Conservation (phyloP, 2,329 filamentous ascomycete species). For the Fusarium drepaniforme region DNA sequence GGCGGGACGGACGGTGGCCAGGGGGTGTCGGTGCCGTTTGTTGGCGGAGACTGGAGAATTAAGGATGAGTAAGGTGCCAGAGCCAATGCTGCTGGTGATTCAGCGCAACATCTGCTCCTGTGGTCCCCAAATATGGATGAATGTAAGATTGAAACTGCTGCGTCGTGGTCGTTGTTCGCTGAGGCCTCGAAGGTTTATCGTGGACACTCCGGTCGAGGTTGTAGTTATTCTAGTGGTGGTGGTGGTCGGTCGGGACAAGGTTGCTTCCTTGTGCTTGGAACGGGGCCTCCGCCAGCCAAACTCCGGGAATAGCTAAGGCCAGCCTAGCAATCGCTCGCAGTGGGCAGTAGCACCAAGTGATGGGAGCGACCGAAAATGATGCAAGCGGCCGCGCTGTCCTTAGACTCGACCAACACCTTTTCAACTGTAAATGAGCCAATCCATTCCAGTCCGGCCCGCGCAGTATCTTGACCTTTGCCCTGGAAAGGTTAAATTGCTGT, state of each 20-base stretch:
- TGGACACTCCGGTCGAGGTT: constrained; percentile 31
- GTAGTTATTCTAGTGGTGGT: constrained; percentile 15
- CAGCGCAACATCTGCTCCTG: neutral
- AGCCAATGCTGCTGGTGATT: constrained; percentile 20
- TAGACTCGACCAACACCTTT: constrained; percentile 23
- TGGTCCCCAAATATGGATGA: neutral
- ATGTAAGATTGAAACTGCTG: constrained; percentile 8
- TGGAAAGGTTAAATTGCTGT: neutral
- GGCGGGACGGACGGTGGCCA: constrained; percentile 19
- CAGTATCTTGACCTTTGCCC: neutral
- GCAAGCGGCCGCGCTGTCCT: constrained; percentile 25
- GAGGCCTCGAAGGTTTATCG: constrained; percentile 3
- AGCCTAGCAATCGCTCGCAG: constrained; percentile 8
- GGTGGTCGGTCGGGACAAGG: constrained; percentile 23
- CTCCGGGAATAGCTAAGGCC: constrained; percentile 22
- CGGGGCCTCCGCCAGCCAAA: constrained; percentile 20
- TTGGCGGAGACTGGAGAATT: constrained; percentile 19
- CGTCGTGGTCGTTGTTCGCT: constrained; percentile 15
- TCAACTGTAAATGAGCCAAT: constrained; percentile 11
- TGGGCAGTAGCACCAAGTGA: constrained; percentile 1
- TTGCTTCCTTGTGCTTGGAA: constrained; percentile 15
- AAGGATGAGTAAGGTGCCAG: constrained; percentile 31
- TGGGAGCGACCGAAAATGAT: constrained; percentile 23
- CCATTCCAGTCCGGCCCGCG: constrained; percentile 23
- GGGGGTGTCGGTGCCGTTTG: constrained; percentile 18